Conservation (phyloP, 1,284 basidiomycete species). For the Testicularia cyperi region DNA sequence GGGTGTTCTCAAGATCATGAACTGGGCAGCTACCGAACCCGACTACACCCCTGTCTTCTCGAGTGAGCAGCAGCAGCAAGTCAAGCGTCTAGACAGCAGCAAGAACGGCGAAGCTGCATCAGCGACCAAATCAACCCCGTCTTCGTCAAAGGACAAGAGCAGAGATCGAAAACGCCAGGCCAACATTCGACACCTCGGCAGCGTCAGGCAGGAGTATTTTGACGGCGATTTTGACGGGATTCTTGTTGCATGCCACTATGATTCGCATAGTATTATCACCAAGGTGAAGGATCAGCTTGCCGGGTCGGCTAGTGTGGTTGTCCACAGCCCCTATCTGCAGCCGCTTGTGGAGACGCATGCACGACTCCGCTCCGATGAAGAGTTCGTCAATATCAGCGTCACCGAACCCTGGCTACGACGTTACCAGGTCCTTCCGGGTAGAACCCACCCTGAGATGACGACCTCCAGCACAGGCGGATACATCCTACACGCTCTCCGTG, state of each 20-base stretch:
- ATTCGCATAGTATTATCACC: constrained; percentile 78
- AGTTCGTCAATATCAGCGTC: constrained; percentile 76
- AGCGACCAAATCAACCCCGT: background rate
- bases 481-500: constrained; percentile 78
- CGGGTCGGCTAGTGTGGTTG: constrained; percentile 82
- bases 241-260: constrained; percentile 80
- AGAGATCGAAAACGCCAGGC: constrained; percentile 40
- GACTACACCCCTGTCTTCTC: constrained; percentile 35
- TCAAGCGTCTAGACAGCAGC: no score
- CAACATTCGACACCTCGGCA: constrained; percentile 15
- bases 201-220: constrained; percentile 77
- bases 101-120: background rate
- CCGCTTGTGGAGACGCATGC: constrained; percentile 75
- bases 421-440: constrained; percentile 91
- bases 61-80: constrained; percentile 20
- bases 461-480: constrained; percentile 86
- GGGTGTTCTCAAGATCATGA: constrained; percentile 31
- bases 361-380: constrained; percentile 69
- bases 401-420: constrained; percentile 85
- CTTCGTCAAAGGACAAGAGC: constrained; percentile 27
- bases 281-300: constrained; percentile 74
- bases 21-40: constrained; percentile 48
- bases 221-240: constrained; percentile 69
- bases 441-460: constrained; percentile 94
- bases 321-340: constrained; percentile 77